These are phyloP conservation scores for Arachis monticola DNA, from an alignment of 331 rosid species.

Conservation along the genomic window DNA sequence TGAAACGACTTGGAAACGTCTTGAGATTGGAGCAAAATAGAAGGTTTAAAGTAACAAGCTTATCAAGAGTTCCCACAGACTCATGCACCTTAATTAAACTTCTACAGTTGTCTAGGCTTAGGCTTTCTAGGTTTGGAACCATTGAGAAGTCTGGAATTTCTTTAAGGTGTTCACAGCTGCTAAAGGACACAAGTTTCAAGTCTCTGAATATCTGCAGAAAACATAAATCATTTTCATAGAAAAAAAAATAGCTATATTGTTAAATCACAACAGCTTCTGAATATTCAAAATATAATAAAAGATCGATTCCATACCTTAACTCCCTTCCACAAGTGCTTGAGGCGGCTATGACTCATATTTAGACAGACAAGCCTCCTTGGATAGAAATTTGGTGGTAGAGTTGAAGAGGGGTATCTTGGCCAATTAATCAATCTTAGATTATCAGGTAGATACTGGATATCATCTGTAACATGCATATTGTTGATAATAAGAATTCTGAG, in stretches of 20 bases:
- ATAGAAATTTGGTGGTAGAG: not conserved
- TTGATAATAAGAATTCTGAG: conserved; percentile 10
- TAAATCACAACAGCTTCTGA: no score
- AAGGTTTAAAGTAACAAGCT: conserved; percentile 24
- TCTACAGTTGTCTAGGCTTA: conserved; percentile 25
- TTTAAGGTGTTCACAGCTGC: conserved; percentile 13
- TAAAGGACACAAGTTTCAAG: conserved; percentile 27
- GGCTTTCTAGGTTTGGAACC: conserved; percentile 14
- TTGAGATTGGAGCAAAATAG: conserved; percentile 2
- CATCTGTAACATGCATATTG: not conserved
- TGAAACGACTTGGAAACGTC: conserved; percentile 12
- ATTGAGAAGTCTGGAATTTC: conserved; percentile 38
- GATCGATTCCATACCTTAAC: no score
- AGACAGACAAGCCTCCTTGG: not conserved
- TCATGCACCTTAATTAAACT: conserved; percentile 27
- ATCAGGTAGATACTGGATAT: not conserved
- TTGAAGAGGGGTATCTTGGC: conserved; percentile 11
- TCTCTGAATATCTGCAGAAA: not conserved
- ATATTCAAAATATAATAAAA: no score
- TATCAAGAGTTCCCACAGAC: conserved; percentile 35
- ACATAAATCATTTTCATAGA: no score
- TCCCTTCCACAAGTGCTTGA: no score
- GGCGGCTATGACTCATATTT: no score
- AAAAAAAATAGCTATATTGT: no score
- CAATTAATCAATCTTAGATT: conserved; percentile 33